Evolutionary conservation across 768 basidiomycete species (phyloP), one percentile per base, ranked within the genome.

Genomic region (Tylopilus subfusipes): DNA sequence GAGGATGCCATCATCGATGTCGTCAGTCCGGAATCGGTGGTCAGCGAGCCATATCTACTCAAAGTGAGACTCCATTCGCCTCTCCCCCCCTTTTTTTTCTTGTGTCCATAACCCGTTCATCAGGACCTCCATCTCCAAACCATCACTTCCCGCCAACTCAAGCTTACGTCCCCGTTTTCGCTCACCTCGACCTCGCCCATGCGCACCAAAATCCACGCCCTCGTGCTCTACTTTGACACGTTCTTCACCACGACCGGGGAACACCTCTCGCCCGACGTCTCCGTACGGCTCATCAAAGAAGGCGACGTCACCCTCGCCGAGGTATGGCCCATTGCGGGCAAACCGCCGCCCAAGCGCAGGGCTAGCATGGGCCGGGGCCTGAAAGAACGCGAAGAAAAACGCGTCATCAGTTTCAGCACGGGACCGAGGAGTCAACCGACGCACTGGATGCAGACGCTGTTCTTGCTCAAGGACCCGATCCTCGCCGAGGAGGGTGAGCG

Each of bases 371-470:
- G 79, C n/a, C 71, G 70, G 4, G 65, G 65, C 1, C 57, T 74
- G 10, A 76, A 75, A 62, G 77, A 78, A 53, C 75, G 73, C 34
- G 74, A 70, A 50, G 64, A 70, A 14, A 65, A 63, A 19, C 62
- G 56, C 16, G 67, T 84, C 9, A 82, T 79, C 7, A 91, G 88
- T 68, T 91, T 99, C 72, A 95, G 91, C 62, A 98, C 96, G 0
- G 92, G 96, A 0, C 94, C 96, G 11, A 74, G 74, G 62, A 94
- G 90, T 53, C 82, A 82, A 22, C 84, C 91, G 11, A 98, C 95
- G 25, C 96, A 99, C 68, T 98, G 96, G 96, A 94, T 93, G 68
- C 96, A 99, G 67, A 93, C 96, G 0, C 62, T 93, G 3, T 97
- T 99, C 72, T 70, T 98, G 60, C 76, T 99, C 53, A 76, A 81